Percentiles rank a stretch among this genome's conserved stretches.
phyloP scores from a whole-genome alignment of 352 stramenopile species.

The Globisporangium nunn region DNA sequence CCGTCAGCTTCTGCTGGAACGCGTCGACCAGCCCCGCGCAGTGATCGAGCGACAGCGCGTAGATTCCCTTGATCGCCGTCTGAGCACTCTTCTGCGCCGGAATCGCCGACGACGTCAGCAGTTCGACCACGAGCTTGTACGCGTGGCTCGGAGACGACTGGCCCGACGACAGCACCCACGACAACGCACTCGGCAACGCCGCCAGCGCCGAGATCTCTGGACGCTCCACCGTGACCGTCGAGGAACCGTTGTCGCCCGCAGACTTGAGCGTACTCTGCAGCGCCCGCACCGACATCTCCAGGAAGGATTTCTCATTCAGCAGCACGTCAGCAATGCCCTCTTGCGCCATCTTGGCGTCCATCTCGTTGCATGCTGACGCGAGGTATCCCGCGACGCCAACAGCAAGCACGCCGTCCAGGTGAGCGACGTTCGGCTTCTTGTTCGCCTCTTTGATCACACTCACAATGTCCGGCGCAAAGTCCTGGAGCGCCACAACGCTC shows the following conservation, averaged over 20 bases:
- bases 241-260: constrained; percentile 13
- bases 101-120: constrained; percentile 44
- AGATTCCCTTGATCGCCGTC: constrained; percentile 34
- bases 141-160: constrained; percentile 36
- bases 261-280: constrained; percentile 26
- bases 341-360: constrained; percentile 49
- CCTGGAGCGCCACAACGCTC: constrained; percentile 17
- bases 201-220: constrained; percentile 56
- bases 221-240: constrained; percentile 16
- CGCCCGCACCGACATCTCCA: constrained; percentile 32
- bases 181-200: constrained; percentile 37
- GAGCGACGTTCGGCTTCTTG: constrained; percentile 70
- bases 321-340: constrained; percentile 42
- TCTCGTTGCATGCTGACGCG: constrained; percentile 43
- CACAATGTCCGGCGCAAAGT: constrained; percentile 49
- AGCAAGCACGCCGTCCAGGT: constrained; percentile 73
- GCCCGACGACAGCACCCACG: constrained; percentile 66
- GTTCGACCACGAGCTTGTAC: constrained; percentile 53
- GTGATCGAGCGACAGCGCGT: constrained; percentile 53
- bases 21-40: constrained; percentile 38
- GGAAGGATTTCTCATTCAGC: constrained; percentile 40
- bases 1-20: constrained; percentile 53
- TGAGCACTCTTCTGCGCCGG: constrained; percentile 46
- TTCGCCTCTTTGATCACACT: constrained; percentile 50
- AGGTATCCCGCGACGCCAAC: constrained; percentile 53